A percentile compares a stretch with the other conserved stretches of the same genome.
phyloP scores from a whole-genome alignment of 768 basidiomycete species.

The Melanogaster broomeanus region DNA sequence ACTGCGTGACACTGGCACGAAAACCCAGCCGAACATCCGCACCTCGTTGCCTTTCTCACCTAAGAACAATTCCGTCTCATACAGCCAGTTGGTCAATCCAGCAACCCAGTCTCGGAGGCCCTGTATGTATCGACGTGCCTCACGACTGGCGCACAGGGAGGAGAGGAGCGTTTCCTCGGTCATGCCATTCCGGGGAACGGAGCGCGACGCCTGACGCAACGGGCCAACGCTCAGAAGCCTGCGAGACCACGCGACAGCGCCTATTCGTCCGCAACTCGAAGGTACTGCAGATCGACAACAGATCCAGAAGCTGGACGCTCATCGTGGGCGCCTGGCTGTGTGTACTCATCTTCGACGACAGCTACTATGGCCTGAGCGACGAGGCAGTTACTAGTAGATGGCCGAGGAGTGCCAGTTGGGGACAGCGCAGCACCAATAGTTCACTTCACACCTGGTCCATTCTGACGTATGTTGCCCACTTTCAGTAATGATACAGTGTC shows the following conservation, averaged over 20 bases:
- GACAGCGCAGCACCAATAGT: too few species aligned
- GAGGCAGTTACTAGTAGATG: background rate
- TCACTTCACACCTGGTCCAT: too few species aligned
- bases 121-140: constrained; percentile 43
- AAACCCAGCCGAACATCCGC: constrained; percentile 64
- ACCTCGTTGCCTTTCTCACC: constrained; percentile 59
- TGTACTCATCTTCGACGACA: background rate
- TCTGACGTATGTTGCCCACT: too few species aligned
- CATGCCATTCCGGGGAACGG: constrained; percentile 22
- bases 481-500: too few species aligned
- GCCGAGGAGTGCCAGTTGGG: constrained; percentile 8
- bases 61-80: constrained; percentile 63
- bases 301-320: constrained; percentile 34
- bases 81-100: constrained; percentile 62
- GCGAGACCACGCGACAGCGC: constrained; percentile 29
- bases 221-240: constrained; percentile 31
- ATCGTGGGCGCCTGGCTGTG: constrained; percentile 3
- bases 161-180: constrained; percentile 22
- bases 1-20: constrained; percentile 44
- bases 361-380: too few species aligned
- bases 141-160: constrained; percentile 16
- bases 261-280: constrained; percentile 31
- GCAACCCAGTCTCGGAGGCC: constrained; percentile 56
- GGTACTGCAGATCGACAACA: constrained; percentile 20
- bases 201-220: constrained; percentile 20